Evolutionary conservation across 1,284 basidiomycete genomes (phyloP).

Genomic region (Ustilago cynodontis): DNA sequence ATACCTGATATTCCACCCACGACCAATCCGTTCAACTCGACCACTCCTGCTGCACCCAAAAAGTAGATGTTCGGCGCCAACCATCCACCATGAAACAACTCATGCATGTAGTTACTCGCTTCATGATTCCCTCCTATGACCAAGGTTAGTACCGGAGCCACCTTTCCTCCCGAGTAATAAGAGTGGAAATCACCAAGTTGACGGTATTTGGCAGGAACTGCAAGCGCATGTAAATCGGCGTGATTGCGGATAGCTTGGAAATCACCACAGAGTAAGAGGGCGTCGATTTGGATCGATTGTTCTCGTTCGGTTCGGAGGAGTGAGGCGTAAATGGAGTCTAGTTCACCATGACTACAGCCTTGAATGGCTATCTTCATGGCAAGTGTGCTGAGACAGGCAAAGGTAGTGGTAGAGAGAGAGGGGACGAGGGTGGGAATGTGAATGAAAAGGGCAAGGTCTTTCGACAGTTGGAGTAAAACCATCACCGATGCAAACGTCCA

Average conservation of each 20-base stretch:
- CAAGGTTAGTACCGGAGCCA: conserved; percentile 88
- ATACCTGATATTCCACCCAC: conserved; percentile 94
- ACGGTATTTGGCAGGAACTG: conserved; percentile 90
- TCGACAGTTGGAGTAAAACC: too few relatives aligned
- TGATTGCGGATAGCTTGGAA: conserved; percentile 90
- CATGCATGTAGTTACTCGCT: conserved; percentile 96
- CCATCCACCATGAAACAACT: conserved; percentile 78
- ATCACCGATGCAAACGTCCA: neutral
- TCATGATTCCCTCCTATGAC: conserved; percentile 99
- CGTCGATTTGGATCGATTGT: conserved; percentile 80
- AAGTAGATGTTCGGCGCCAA: conserved; percentile 97
- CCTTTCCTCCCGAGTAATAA: conserved; percentile 86
- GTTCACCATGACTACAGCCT: conserved; percentile 88
- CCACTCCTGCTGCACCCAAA: conserved; percentile 89
- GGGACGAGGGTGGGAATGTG: too few relatives aligned
- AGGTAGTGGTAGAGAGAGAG: too few relatives aligned
- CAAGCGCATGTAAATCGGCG: conserved; percentile 87
- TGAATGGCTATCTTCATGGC: conserved; percentile 86
- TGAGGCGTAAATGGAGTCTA: conserved; percentile 80
- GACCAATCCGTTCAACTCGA: conserved; percentile 82
- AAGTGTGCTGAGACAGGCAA: too few relatives aligned
- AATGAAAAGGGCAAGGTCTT: too few relatives aligned
- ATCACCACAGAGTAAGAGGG: conserved; percentile 89
- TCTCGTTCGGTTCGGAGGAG: conserved; percentile 77
- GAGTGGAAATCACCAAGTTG: conserved; percentile 78